These are phyloP conservation scores for Dendrostoma leiphaemia DNA, from an alignment of 2,329 filamentous ascomycete species.

Conservation along the genomic window DNA sequence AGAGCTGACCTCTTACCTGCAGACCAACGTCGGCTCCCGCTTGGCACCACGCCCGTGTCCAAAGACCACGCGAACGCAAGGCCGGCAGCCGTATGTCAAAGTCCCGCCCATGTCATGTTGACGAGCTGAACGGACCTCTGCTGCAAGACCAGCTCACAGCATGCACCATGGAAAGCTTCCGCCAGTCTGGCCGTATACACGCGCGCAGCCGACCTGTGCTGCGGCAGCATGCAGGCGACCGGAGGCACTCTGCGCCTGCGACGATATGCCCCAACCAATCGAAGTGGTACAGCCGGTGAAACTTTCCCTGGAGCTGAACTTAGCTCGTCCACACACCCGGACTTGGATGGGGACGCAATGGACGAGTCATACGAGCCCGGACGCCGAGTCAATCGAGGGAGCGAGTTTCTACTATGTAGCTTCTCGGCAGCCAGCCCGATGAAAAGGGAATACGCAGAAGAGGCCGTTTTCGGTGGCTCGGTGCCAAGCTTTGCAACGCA, in stretches of 20 bases:
- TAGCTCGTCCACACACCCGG: background rate
- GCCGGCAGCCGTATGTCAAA: background rate
- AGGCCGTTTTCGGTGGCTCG: too few relatives aligned
- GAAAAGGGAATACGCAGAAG: too few relatives aligned
- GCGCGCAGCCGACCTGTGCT: background rate
- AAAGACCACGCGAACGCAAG: background rate
- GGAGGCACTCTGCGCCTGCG: background rate
- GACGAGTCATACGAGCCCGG: background rate
- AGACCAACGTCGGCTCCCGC: too few relatives aligned
- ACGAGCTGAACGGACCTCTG: background rate
- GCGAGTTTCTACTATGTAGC: too few relatives aligned
- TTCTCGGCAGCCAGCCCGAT: too few relatives aligned
- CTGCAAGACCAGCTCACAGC: background rate
- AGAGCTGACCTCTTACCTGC: too few relatives aligned
- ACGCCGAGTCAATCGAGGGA: background rate
- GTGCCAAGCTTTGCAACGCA: too few relatives aligned
- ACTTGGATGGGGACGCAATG: background rate
- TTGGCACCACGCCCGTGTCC: too few relatives aligned
- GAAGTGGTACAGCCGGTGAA: background rate
- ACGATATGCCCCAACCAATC: background rate
- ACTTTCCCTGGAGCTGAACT: background rate
- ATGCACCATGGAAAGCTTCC: background rate
- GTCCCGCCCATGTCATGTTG: background rate
- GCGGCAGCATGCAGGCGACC: background rate
- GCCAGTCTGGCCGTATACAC: background rate